Base-by-base conservation (phyloP, 371 early-diverging fungal genomes). In the Dinochytrium kinnereticum region DNA sequence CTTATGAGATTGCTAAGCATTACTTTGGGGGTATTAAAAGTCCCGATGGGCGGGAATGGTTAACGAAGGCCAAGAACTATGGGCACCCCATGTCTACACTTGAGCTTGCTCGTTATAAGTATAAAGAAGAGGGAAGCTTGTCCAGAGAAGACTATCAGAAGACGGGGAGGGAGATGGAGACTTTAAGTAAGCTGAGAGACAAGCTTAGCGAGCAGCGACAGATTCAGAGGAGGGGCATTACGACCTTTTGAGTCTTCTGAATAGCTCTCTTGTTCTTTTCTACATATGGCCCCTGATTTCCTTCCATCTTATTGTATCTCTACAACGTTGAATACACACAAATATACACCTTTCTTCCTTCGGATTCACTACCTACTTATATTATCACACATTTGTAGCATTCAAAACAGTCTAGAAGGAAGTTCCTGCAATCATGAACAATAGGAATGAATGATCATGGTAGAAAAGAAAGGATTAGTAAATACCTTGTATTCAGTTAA, bases 1-100 rank as follows among this genome's bases (percentile, higher is more conserved):
- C 69, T 26, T 68, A 68, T 30, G 30, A 51, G 30, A n/a, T 51
- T 31, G 50, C 17, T 30, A 68, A 61, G 64, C 28, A 36, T 7
- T 61, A 31, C 24, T 31, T 36, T 31, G 64, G 38, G 24, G 38
- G 38, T 2, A 34, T 36, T 19, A 7, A 31, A 36, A 61, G 19
- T 31, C 13, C 7, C 10, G 34, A 15, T 61, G 55, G 55, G 26
- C 13, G 55, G 24, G 36, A 61, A 30, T 61, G 64, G 64, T 17
- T 61, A 7, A 24, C 5, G 2, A 61, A 61, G 38, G 64, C 64
- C 3, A 61, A 61, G 34, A 10, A 61, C 3, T 61, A 19, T 31
- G 33, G 36, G 34, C 64, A 61, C 34, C 57, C 64, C 10, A 61
- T 36, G 36, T 31, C 64, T 3, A 61, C 64, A 2, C 34, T 61